phyloP scores from a whole-genome alignment of 208 protist species.

The Leishmania tropica region DNA sequence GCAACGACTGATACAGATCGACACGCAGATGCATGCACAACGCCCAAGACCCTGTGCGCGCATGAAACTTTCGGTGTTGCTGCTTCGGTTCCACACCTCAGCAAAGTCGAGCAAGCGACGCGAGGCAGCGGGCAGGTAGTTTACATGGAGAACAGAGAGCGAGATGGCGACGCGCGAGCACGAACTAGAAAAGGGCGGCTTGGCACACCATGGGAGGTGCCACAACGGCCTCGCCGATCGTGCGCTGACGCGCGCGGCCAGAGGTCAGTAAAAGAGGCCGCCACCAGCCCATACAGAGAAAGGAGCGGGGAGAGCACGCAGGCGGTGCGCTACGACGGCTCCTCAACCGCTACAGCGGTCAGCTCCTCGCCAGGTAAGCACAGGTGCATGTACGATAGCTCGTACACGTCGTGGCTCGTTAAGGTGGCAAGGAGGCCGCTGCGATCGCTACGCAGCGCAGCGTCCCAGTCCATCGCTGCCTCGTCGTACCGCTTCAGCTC shows the following conservation, averaged over 20 bases:
- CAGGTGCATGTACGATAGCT: conserved; percentile 63
- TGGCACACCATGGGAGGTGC: background rate
- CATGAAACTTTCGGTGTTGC: background rate
- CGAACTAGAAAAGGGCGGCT: too few species aligned
- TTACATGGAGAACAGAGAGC: background rate
- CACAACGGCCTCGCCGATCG: background rate
- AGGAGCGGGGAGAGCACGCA: background rate
- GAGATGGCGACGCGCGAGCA: background rate
- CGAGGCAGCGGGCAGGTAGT: background rate
- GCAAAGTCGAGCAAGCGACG: background rate
- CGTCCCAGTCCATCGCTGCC: conserved; percentile 87
- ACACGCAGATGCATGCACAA: background rate
- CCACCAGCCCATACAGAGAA: background rate
- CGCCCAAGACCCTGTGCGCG: background rate
- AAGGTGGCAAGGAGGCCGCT: conserved; percentile 48
- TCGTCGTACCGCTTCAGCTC: conserved; percentile 66
- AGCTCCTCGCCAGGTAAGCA: conserved; percentile 60
- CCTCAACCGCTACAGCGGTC: background rate
- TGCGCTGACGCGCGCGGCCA: background rate
- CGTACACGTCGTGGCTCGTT: conserved; percentile 63
- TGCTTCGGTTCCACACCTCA: background rate
- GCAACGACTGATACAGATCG: background rate
- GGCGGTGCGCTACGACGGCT: background rate
- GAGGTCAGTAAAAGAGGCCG: background rate
- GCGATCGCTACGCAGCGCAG: conserved; percentile 51